Evolutionary conservation across 148 eudicot species (phyloP).

Genomic region (Mesembryanthemum crystallinum): DNA sequence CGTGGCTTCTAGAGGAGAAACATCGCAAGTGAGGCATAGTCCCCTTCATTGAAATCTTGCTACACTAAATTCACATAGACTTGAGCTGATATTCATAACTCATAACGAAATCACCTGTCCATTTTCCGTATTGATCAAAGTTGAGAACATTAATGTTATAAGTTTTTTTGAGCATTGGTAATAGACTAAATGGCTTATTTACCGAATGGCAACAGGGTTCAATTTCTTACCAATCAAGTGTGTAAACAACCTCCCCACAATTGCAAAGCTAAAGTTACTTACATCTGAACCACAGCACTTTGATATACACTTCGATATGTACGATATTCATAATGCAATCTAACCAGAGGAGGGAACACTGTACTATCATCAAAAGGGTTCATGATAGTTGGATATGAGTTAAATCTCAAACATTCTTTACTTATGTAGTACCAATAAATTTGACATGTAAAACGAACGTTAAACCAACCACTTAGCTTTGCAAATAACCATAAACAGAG

Average conservation of each 20-base stretch:
- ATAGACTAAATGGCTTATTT: not conserved
- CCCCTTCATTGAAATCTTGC: not conserved
- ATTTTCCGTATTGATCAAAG: not conserved
- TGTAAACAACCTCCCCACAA: not conserved
- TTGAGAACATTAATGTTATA: not conserved
- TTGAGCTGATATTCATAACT: not conserved
- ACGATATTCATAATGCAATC: not conserved
- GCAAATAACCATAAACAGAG: not conserved
- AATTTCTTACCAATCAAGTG: not conserved
- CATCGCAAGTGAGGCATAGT: not conserved
- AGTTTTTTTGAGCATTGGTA: not conserved
- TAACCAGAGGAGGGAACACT: not conserved
- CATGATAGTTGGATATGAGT: not conserved
- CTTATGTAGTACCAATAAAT: not conserved
- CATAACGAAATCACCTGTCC: not conserved
- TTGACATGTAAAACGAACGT: not conserved
- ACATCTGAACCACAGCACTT: not conserved
- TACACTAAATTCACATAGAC: not conserved
- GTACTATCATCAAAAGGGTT: not conserved
- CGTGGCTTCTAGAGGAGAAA: not conserved
- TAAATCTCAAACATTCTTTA: not conserved
- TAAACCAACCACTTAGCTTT: not conserved
- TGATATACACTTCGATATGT: not conserved
- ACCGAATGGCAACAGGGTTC: not conserved
- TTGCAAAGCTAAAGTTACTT: not conserved